These are phyloP conservation scores for Boletus semigastroideus DNA, from an alignment of 1,284 basidiomycete species.

Conservation along the genomic window DNA sequence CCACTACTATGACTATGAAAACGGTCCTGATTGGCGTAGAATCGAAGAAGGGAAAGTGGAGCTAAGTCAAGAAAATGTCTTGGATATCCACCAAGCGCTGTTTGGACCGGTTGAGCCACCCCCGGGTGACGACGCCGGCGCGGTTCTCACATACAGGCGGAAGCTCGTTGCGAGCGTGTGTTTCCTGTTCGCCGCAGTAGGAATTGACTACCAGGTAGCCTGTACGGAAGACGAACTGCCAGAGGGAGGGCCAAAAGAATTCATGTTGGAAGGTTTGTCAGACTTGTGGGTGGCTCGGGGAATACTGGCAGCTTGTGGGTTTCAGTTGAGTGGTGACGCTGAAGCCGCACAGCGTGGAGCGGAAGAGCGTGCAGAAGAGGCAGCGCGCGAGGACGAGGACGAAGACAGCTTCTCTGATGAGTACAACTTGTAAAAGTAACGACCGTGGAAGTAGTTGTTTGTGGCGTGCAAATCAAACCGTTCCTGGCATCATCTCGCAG, in stretches of 20 bases:
- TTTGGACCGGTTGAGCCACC: slow-evolving; percentile 13
- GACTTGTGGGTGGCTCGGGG: too few relatives aligned
- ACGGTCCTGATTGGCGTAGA: background rate
- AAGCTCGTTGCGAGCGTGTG: slow-evolving; percentile 9
- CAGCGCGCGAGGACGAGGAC: too few relatives aligned
- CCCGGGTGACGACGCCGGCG: background rate
- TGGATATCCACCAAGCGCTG: background rate
- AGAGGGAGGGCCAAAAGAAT: background rate
- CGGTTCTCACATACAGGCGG: slow-evolving; percentile 1
- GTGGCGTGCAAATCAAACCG: too few relatives aligned
- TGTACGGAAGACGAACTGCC: slow-evolving; percentile 4
- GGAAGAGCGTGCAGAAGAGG: too few relatives aligned
- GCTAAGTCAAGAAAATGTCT: slow-evolving; percentile 1
- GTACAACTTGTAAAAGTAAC: too few relatives aligned
- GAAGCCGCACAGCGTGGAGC: too few relatives aligned
- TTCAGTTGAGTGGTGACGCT: too few relatives aligned
- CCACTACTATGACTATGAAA: background rate
- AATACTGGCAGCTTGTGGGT: too few relatives aligned
- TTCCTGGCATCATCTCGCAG: too few relatives aligned
- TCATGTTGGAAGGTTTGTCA: too few relatives aligned
- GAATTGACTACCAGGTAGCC: slow-evolving; percentile 10
- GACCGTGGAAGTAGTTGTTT: too few relatives aligned
- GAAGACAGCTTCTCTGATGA: too few relatives aligned
- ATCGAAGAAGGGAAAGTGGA: slow-evolving; percentile 8
- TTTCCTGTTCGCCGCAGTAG: slow-evolving; percentile 12